phyloP scores from a whole-genome alignment of 495 filamentous ascomycete species.

The Tuber magnatum region DNA sequence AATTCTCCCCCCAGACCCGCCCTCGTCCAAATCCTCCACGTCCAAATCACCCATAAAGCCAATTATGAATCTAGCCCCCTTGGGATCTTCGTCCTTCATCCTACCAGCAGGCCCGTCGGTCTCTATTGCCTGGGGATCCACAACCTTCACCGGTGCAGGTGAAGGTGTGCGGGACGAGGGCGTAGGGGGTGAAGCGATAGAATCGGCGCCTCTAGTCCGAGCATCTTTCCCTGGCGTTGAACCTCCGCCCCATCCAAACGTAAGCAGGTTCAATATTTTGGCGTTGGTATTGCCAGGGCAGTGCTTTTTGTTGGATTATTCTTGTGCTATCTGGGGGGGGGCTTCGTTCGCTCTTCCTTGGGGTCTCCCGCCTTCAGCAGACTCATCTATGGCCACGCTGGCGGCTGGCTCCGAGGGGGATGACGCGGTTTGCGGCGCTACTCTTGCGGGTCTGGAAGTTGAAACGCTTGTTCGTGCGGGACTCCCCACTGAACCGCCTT shows the following conservation, averaged over 20 bases:
- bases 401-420: constrained; percentile 8
- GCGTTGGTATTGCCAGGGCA: constrained; percentile 28
- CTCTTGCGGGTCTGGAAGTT: constrained; percentile 7
- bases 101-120: constrained; percentile 1
- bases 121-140: constrained; percentile 25
- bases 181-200: constrained; percentile 8
- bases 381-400: not conserved
- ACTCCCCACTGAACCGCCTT: not conserved
- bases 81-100: constrained; percentile 7
- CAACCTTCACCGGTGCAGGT: constrained; percentile 19
- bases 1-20: constrained; percentile 25
- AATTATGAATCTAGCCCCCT: constrained; percentile 33
- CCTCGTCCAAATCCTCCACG: constrained; percentile 28
- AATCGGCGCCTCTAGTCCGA: not conserved
- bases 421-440: constrained; percentile 9
- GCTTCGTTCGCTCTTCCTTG: constrained; percentile 7
- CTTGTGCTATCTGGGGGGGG: constrained; percentile 3
- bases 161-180: constrained; percentile 9
- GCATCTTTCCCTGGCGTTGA: constrained; percentile 11
- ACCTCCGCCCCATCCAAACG: constrained; percentile 39
- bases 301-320: constrained; percentile 16
- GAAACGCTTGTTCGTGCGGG: constrained; percentile 14
- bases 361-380: not conserved
- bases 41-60: constrained; percentile 40
- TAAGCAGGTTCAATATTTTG: constrained; percentile 38